phyloP scores from a whole-genome alignment of 352 stramenopile genomes.

The Pythium plurisporium region DNA sequence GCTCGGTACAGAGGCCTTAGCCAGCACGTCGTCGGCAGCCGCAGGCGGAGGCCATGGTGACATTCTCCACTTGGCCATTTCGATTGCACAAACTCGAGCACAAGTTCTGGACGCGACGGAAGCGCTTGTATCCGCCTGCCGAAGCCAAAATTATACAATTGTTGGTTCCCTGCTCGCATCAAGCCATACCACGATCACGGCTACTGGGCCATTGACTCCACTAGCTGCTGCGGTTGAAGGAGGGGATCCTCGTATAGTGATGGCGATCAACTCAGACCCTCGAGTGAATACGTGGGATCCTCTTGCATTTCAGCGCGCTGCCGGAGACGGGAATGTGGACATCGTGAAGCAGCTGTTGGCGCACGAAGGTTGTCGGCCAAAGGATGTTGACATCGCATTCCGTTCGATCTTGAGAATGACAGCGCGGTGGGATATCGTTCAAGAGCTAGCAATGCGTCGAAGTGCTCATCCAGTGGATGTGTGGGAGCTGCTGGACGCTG shows the following conservation, averaged over 20 bases:
- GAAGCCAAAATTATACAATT: background rate
- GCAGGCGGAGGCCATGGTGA: background rate
- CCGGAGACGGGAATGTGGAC: background rate
- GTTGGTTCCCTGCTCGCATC: background rate
- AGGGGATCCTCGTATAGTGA: background rate
- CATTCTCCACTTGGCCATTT: background rate
- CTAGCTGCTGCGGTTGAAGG: slow-evolving; percentile 8
- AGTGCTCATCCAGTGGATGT: background rate
- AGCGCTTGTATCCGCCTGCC: background rate
- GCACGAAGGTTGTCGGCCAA: slow-evolving; percentile 2
- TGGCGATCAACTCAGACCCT: background rate
- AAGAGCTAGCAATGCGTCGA: background rate
- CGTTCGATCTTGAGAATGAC: background rate
- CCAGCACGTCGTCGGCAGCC: background rate
- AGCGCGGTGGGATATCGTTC: background rate
- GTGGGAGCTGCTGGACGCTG: slow-evolving; percentile 14
- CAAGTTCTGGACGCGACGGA: background rate
- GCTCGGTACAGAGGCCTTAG: background rate
- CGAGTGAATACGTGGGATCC: slow-evolving; percentile 14
- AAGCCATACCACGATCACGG: no score
- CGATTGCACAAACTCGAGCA: background rate
- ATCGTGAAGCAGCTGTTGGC: slow-evolving; percentile 7
- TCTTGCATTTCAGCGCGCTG: slow-evolving; percentile 8
- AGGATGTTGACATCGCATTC: slow-evolving; percentile 7
- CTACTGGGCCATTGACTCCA: no score